Percentiles rank a stretch among this genome's conserved stretches.
Conservation (phyloP, 495 filamentous ascomycete genomes). For the Neurospora sp. region DNA sequence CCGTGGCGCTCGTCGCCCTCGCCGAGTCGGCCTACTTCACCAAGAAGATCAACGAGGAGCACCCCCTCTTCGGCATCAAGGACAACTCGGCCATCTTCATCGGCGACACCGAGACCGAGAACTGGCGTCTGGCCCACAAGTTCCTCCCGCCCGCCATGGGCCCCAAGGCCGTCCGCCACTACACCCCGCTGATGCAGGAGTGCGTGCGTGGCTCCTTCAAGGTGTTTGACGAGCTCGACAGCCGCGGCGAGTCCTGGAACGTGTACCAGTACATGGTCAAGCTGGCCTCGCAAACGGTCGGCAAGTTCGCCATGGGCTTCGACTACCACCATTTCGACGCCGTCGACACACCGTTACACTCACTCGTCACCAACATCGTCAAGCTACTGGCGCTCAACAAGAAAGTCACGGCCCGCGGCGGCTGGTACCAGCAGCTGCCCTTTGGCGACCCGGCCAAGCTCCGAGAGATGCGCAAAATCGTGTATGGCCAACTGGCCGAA, state of each 20-base stretch:
- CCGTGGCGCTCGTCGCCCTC: constrained; percentile 30
- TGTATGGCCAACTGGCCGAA: constrained; percentile 28
- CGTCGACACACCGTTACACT: constrained; percentile 31
- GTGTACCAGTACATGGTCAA: constrained; percentile 53
- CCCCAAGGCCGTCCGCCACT: constrained; percentile 47
- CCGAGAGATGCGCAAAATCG: constrained; percentile 12
- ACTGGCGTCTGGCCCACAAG: constrained; percentile 42
- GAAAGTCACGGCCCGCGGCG: constrained; percentile 35
- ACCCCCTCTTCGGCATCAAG: constrained; percentile 40
- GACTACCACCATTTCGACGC: constrained; percentile 43
- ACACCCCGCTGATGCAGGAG: constrained; percentile 43
- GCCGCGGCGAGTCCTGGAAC: constrained; percentile 40
- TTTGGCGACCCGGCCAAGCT: constrained; percentile 41
- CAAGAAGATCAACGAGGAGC: constrained; percentile 39
- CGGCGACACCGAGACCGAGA: constrained; percentile 38
- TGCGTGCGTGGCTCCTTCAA: constrained; percentile 32
- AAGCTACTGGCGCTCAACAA: constrained; percentile 40
- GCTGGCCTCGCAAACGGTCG: constrained; percentile 42
- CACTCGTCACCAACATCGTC: constrained; percentile 32
- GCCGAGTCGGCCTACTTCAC: constrained; percentile 40
- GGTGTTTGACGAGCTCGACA: constrained; percentile 45
- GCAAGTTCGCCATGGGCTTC: constrained; percentile 39
- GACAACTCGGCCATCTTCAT: constrained; percentile 42
- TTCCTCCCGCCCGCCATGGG: constrained; percentile 44
- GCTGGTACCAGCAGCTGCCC: constrained; percentile 42